phyloP scores from a whole-genome alignment of 2,329 filamentous ascomycete genomes.

The Remersonia thermophila region DNA sequence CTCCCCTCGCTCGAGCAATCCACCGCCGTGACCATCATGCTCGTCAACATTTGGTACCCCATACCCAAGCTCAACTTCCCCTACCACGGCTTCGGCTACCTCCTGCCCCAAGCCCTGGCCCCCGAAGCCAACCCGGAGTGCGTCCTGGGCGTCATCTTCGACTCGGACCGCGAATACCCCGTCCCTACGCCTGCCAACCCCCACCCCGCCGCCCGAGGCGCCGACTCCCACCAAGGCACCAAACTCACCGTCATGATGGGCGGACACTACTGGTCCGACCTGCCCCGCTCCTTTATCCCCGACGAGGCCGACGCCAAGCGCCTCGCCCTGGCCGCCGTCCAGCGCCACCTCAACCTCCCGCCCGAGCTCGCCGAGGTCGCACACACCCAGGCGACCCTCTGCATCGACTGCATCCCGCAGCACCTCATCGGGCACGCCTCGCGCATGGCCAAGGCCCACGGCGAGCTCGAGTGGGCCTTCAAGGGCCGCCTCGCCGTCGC shows the following conservation, averaged over 20 bases:
- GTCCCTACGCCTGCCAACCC: slow-evolving; percentile 13
- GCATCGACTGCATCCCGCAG: slow-evolving; percentile 74
- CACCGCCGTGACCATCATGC: slow-evolving; percentile 70
- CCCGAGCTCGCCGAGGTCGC: slow-evolving; percentile 44
- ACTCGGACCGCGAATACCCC: slow-evolving; percentile 48
- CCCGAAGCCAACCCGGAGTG: slow-evolving; percentile 22
- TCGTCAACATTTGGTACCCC: slow-evolving; percentile 79
- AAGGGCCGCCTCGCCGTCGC: slow-evolving; percentile 52
- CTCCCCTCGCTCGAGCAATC: slow-evolving; percentile 41
- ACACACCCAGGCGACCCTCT: slow-evolving; percentile 46
- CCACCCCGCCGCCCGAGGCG: slow-evolving; percentile 22
- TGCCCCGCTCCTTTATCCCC: slow-evolving; percentile 37
- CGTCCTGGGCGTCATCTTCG: slow-evolving; percentile 78
- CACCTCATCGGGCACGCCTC: slow-evolving; percentile 67
- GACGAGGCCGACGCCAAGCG: slow-evolving; percentile 50
- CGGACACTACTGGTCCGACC: slow-evolving; percentile 75
- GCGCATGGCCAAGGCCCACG: slow-evolving; percentile 45
- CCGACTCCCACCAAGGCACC: slow-evolving; percentile 50
- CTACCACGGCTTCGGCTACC: slow-evolving; percentile 72
- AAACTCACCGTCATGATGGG: slow-evolving; percentile 93
- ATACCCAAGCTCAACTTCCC: slow-evolving; percentile 48
- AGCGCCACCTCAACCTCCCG: slow-evolving; percentile 62
- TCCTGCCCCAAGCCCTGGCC: slow-evolving; percentile 58
- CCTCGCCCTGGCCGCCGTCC: slow-evolving; percentile 59
- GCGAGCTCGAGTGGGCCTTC: slow-evolving; percentile 43